Base-by-base conservation (phyloP, 305 asterid species). In the Fraxinus sp. region DNA sequence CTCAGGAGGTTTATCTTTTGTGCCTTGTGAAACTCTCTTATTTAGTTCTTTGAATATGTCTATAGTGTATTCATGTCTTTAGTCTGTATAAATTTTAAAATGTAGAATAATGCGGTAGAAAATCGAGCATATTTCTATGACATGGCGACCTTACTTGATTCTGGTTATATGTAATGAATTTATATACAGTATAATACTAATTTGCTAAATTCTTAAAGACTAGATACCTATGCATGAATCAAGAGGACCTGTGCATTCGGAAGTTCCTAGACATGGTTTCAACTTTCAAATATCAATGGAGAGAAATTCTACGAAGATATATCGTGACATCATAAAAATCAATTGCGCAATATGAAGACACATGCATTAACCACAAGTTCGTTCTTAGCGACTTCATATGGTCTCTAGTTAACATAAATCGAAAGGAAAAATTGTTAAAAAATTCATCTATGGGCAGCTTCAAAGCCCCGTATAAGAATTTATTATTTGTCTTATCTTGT, bases 1-100 rank as follows among this genome's bases (percentile, higher is more conserved):
- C 99, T 79, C 97, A 87, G 82, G 99, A 94, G 99, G 99, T 96
- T 87, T 80, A 91, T 66, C 86, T 82, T 79, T 84, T 86, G 66
- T 82, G 37, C 36, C 70, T 72, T 35, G 80, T 80, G 78, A 80
- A 49, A 11, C 22, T 33, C 32, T 68, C 86, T 81, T 79, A 32
- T 24, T 36, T 33, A 8, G 24, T 37, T 35, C 14, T 20, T 80
- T 55, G 24, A 68, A 64, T 55, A 73, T 52, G 74, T 9, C 18
- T 68, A 3, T 68, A 10, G 74, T 66, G 32, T 66, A 66, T 66
- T 26, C 36, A 24, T 24, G 35, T 66, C 74, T 62, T 62, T 66
- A 66, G 14, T 68, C 41, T 52, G 35, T 24, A 41, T 16, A 22
- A 22, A 7, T 8, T 64, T 64, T 22, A 55, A 16, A 57, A 11